These are phyloP conservation scores for Fusarium sp. DNA, from an alignment of 2,329 filamentous ascomycete species.

Conservation along the genomic window DNA sequence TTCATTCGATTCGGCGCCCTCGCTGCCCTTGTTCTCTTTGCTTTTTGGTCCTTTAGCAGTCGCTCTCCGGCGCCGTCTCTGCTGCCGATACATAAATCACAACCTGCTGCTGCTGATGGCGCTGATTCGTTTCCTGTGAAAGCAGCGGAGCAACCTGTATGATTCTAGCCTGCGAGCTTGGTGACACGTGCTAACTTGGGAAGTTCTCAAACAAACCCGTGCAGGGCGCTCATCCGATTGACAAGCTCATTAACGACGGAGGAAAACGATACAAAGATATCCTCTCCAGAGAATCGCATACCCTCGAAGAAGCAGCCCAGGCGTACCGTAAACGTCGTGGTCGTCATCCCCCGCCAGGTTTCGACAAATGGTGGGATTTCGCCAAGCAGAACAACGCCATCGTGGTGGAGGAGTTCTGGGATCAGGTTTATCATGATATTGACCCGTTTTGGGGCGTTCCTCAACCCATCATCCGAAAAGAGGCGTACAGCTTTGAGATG, in stretches of 20 bases:
- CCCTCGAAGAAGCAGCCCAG: slow-evolving; percentile 64
- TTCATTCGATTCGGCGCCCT: slow-evolving; percentile 55
- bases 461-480: slow-evolving; percentile 59
- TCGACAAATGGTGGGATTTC: slow-evolving; percentile 69
- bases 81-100: slow-evolving; percentile 16
- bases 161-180: neutral
- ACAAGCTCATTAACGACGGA: slow-evolving; percentile 60
- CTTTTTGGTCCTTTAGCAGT: slow-evolving; percentile 45
- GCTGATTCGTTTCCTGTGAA: neutral
- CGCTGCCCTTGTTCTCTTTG: slow-evolving; percentile 49
- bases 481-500: slow-evolving; percentile 68
- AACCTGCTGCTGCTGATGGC: neutral
- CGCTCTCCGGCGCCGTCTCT: slow-evolving; percentile 20
- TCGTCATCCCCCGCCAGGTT: slow-evolving; percentile 71
- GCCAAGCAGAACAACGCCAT: slow-evolving; percentile 63
- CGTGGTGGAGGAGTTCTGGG: slow-evolving; percentile 72
- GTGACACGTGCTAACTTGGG: slow-evolving; percentile 1
- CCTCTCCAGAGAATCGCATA: slow-evolving; percentile 58
- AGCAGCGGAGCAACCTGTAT: neutral
- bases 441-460: slow-evolving; percentile 67
- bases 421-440: slow-evolving; percentile 71
- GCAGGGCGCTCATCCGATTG: slow-evolving; percentile 59
- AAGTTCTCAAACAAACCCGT: slow-evolving; percentile 7
- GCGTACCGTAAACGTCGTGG: slow-evolving; percentile 68
- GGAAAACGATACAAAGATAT: slow-evolving; percentile 53